Conservation (phyloP, 179 eudicot genomes). For the Amaranthus tricolor region DNA sequence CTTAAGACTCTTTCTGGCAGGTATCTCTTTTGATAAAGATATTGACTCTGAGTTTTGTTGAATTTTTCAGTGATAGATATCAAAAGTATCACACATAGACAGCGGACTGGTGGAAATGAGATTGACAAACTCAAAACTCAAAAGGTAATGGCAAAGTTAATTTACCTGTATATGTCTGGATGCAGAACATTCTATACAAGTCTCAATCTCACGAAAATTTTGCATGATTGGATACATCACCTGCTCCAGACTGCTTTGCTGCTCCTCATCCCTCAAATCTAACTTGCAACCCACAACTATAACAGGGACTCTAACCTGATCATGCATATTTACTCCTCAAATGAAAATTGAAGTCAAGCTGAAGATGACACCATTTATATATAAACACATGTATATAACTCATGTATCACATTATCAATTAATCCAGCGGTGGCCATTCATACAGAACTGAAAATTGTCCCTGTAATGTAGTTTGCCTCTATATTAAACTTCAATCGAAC, state of each 20-base stretch:
- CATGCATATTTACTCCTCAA: conserved; percentile 11
- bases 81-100: neutral
- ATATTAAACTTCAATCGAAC: too few relatives aligned
- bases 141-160: neutral
- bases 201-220: conserved; percentile 96
- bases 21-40: neutral
- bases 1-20: neutral
- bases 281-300: conserved; percentile 96
- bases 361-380: neutral
- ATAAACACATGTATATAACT: neutral
- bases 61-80: neutral
- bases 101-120: neutral
- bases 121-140: neutral
- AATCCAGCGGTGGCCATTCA: too few relatives aligned
- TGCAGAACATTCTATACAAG: conserved; percentile 95
- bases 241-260: conserved; percentile 74
- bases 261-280: conserved; percentile 83
- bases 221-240: conserved; percentile 99
- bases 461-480: too few relatives aligned
- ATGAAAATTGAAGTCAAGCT: neutral
- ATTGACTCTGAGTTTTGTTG: neutral
- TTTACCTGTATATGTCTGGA: conserved; percentile 76
- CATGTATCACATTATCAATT: neutral
- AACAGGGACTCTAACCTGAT: conserved; percentile 89
- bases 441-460: too few relatives aligned